These are phyloP conservation scores for Fusarium sp. DNA, from an alignment of 2,329 filamentous ascomycete genomes.

Conservation along the genomic window DNA sequence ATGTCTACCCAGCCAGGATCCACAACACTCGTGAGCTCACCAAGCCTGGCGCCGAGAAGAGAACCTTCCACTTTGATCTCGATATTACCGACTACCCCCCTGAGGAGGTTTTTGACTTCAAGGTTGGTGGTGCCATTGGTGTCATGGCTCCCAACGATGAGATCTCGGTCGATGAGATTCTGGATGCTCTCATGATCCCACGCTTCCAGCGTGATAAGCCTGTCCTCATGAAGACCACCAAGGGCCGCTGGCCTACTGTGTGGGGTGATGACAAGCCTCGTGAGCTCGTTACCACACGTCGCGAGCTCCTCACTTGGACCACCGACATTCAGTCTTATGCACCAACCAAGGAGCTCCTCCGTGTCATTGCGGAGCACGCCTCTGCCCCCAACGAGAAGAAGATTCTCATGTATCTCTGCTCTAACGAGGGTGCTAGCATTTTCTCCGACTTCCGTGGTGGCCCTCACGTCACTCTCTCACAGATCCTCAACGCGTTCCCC, in stretches of 20 bases:
- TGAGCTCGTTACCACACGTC: conserved; percentile 87
- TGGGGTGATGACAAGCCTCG: conserved; percentile 92
- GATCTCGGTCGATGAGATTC: conserved; percentile 80
- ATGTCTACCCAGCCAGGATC: conserved; percentile 90
- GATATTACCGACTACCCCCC: conserved; percentile 94
- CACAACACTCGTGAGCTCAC: conserved; percentile 89
- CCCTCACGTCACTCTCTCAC: conserved; percentile 83
- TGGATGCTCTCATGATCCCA: conserved; percentile 84
- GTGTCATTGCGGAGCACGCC: conserved; percentile 86
- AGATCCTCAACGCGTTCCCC: conserved; percentile 91
- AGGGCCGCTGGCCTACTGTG: conserved; percentile 94
- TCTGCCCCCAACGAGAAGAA: conserved; percentile 85
- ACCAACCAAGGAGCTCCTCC: conserved; percentile 86
- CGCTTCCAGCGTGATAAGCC: conserved; percentile 86
- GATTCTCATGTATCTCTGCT: conserved; percentile 85
- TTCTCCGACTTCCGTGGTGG: conserved; percentile 96
- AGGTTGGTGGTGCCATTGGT: conserved; percentile 94
- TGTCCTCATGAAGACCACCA: conserved; percentile 79
- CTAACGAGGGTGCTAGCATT: conserved; percentile 87
- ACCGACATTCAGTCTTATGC: conserved; percentile 92
- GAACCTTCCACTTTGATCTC: conserved; percentile 96
- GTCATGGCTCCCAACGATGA: conserved; percentile 88
- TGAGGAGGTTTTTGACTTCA: conserved; percentile 88
- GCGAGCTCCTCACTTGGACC: conserved; percentile 96
- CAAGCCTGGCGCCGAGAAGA: conserved; percentile 88